A percentile compares a stretch with the other conserved stretches of the same genome.
Conservation (phyloP, 345 rosid genomes). For the Turritis glabra region DNA sequence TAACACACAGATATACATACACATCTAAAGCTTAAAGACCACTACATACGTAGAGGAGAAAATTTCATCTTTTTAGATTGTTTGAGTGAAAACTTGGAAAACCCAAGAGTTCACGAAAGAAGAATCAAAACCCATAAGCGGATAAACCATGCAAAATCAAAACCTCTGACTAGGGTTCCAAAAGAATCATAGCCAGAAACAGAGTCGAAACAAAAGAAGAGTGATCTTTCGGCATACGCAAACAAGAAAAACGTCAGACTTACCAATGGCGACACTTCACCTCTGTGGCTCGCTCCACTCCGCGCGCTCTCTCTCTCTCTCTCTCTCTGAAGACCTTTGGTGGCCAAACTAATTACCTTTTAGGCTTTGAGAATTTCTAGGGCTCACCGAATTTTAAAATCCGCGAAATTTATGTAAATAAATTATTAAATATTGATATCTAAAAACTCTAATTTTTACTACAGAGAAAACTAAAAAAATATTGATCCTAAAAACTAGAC, state of each 20-base stretch:
- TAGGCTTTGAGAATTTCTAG: conserved; percentile 14
- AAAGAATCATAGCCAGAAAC: neutral
- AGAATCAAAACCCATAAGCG: neutral
- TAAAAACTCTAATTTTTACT: too few relatives aligned
- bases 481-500: too few relatives aligned
- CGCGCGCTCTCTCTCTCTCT: neutral
- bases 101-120: neutral
- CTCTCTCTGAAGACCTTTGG: neutral
- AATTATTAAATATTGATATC: too few relatives aligned
- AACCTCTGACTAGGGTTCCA: conserved; percentile 11
- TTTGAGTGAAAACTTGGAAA: neutral
- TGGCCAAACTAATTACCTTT: neutral
- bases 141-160: neutral
- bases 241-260: neutral
- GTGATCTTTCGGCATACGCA: conserved; percentile 15
- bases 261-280: neutral
- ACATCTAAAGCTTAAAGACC: neutral
- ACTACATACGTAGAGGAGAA: neutral
- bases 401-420: too few relatives aligned
- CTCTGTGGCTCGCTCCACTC: conserved; percentile 12
- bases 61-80: neutral
- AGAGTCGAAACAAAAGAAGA: neutral
- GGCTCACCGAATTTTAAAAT: conserved; percentile 17
- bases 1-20: neutral
- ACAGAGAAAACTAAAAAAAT: too few relatives aligned